Base-by-base conservation (phyloP, 306 rosid species). In the barrel medic (Medicago truncatula) region DNA sequence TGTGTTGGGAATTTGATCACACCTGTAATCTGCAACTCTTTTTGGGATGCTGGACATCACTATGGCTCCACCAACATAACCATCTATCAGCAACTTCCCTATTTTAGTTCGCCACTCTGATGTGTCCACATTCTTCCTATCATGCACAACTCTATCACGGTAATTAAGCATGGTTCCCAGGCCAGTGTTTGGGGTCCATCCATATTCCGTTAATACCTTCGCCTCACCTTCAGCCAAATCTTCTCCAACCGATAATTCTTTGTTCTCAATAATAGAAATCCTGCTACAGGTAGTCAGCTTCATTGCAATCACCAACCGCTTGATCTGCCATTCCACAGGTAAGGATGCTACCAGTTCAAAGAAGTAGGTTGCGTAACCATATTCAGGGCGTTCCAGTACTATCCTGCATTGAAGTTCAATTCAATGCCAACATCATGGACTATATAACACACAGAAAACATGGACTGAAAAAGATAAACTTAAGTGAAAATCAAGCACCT, bases 301-400 rank as follows among this genome's bases (percentile, higher is more conserved):
- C 97, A 94, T 91, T 38, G 86, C 88, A 78, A 85, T 78, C 86
- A 94, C 97, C 88, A 94, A 74, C 63, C 98, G 92, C 86, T 89
- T 91, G 87, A 91, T 83, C 81, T 94, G 97, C 98, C 98, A 94
- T 20, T 78, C 83, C 75, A 87, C 70, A 21, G 98, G 94, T 74
- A 88, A 73, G 54, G 91, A 86, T 67, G 83, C 74, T 61, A 89
- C 83, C 64, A 91, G 88, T 86, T 94, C 98, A 86, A 94, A 94
- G 82, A 94, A 94, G 79, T 94, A 94, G 43, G 98, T 94, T 7
- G 98, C 98, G 78, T 78, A 91, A 38, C 98, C 98, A 81, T 94
- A 94, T 84, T 91, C 98, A 0, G 98, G 98, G 54, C 97, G 96
- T 86, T 94, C 98, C 50, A 94, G 79, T 74, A 94, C 98, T 75